Evolutionary conservation across 805 yeast species (phyloP).

Genomic region (Metschnikowia matae): DNA sequence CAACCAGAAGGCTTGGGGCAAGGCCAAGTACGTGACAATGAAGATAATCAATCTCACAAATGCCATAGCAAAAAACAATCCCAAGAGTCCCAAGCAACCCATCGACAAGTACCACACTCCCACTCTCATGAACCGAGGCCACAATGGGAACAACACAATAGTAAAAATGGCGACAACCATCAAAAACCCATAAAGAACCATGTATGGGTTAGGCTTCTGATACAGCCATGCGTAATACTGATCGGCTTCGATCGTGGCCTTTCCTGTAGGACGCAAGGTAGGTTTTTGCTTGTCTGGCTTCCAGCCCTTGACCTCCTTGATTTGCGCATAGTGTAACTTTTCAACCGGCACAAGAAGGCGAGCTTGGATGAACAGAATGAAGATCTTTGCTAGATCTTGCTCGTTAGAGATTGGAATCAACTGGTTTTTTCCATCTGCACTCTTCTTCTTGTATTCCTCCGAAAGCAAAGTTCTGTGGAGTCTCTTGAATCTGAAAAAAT

Average conservation of each 20-base stretch:
- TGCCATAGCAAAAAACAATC: slow-evolving; percentile 71
- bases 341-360: slow-evolving; percentile 72
- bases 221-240: slow-evolving; percentile 83
- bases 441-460: slow-evolving; percentile 59
- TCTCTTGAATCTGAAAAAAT: slow-evolving; percentile 85
- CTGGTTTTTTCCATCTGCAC: slow-evolving; percentile 42
- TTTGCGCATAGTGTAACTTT: slow-evolving; percentile 67
- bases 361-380: slow-evolving; percentile 64
- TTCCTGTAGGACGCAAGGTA: slow-evolving; percentile 49
- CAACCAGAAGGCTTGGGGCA: slow-evolving; percentile 84
- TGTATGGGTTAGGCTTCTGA: slow-evolving; percentile 64
- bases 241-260: slow-evolving; percentile 59
- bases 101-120: slow-evolving; percentile 91
- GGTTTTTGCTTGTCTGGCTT: slow-evolving; percentile 63
- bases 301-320: slow-evolving; percentile 53
- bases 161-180: slow-evolving; percentile 62
- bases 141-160: slow-evolving; percentile 79
- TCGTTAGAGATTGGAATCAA: slow-evolving; percentile 44
- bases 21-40: slow-evolving; percentile 50
- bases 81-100: slow-evolving; percentile 68
- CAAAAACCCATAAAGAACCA: slow-evolving; percentile 58
- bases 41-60: slow-evolving; percentile 73
- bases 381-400: slow-evolving; percentile 56
- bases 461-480: slow-evolving; percentile 72
- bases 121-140: slow-evolving; percentile 87